Conservation (phyloP, 2,329 filamentous ascomycete genomes). For the Fusarium sororula region DNA sequence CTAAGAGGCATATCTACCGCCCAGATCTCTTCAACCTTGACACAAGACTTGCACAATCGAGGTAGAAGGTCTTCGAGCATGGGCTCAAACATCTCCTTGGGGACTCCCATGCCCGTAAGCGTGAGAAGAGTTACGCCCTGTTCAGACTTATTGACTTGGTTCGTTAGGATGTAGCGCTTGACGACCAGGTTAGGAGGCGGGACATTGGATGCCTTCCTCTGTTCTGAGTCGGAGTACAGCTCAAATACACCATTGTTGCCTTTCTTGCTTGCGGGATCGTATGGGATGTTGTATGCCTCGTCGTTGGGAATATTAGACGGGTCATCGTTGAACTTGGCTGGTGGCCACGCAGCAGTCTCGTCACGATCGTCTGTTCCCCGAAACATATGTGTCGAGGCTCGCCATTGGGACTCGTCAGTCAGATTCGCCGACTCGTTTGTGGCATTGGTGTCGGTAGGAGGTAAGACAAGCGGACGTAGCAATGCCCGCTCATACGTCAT, state of each 20-base stretch:
- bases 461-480: background rate
- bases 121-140: background rate
- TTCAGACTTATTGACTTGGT: background rate
- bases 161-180: background rate
- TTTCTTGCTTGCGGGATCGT: background rate
- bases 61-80: background rate
- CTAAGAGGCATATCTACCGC: background rate
- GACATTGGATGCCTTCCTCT: fast-evolving
- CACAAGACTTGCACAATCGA: background rate
- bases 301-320: background rate
- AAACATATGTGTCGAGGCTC: background rate
- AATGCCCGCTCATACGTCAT: background rate
- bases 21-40: background rate
- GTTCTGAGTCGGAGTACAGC: fast-evolving
- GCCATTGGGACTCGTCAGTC: background rate
- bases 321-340: background rate
- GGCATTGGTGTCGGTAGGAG: background rate
- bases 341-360: background rate
- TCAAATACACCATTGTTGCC: fast-evolving
- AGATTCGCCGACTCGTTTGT: background rate
- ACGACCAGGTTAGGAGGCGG: fast-evolving
- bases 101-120: background rate
- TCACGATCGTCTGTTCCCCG: background rate
- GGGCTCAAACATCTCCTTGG: background rate
- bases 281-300: background rate